Evolutionary conservation across 139 green algal species (phyloP).

Genomic region (Zygnema circumcarinatum): DNA sequence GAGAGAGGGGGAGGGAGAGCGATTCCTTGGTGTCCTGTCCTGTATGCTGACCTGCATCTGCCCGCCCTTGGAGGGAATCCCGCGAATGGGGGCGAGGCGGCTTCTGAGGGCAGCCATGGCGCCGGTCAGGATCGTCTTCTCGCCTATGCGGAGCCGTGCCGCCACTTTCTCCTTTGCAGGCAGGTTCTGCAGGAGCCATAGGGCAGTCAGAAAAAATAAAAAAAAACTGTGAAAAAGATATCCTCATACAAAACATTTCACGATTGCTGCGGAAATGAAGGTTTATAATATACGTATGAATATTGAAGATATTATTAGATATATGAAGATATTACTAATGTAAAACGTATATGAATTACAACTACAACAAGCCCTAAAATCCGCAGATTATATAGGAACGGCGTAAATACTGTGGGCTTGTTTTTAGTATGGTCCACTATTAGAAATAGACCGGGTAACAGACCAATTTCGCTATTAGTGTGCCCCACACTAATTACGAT

Average conservation of each 20-base stretch:
- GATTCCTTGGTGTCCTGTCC: too few relatives aligned
- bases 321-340: not conserved
- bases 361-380: too few relatives aligned
- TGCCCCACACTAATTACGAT: too few relatives aligned
- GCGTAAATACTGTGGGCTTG: too few relatives aligned
- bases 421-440: too few relatives aligned
- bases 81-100: slow-evolving; percentile 90
- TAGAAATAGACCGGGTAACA: too few relatives aligned
- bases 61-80: slow-evolving; percentile 93
- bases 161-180: slow-evolving; percentile 67
- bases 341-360: too few relatives aligned
- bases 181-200: slow-evolving; percentile 29
- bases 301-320: not conserved
- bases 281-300: too few relatives aligned
- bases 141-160: slow-evolving; percentile 69
- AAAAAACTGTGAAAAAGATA: slow-evolving; percentile 14
- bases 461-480: too few relatives aligned
- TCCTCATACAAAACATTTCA: not conserved
- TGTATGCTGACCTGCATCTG: slow-evolving; percentile 52
- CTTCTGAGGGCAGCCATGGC: slow-evolving; percentile 75
- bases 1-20: not conserved
- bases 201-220: slow-evolving; percentile 3
- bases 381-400: too few relatives aligned
- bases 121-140: slow-evolving; percentile 78
- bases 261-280: not conserved